Conservation (phyloP, 148 eudicot genomes). For the Arctostaphylos glauca region DNA sequence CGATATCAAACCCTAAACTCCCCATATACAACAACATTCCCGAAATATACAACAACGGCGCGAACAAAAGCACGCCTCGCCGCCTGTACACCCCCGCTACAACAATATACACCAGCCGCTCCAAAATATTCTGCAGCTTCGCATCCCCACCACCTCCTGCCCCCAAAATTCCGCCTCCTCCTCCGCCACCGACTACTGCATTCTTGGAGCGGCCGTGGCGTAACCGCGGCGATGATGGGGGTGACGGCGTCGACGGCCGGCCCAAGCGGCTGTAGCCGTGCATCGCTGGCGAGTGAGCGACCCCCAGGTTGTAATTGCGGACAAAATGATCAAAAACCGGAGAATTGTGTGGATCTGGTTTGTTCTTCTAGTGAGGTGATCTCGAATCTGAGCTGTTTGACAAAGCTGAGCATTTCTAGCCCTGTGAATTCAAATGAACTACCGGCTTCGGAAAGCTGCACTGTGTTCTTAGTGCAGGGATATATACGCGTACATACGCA, state of each 20-base stretch:
- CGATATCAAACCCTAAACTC: slow-evolving; percentile 54
- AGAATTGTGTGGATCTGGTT: slow-evolving; percentile 3
- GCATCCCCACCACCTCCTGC: slow-evolving; percentile 32
- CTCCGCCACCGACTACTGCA: slow-evolving; percentile 19
- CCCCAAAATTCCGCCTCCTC: slow-evolving; percentile 9
- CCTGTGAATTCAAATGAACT: not conserved
- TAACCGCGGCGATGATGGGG: not conserved
- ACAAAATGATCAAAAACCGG: not conserved
- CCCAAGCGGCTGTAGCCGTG: slow-evolving; percentile 66
- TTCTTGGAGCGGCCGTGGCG: slow-evolving; percentile 39
- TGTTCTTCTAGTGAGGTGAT: not conserved
- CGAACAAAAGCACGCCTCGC: slow-evolving; percentile 72
- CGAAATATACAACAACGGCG: slow-evolving; percentile 75
- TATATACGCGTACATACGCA: no score
- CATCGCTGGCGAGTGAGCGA: slow-evolving; percentile 25
- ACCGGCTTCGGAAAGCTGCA: no score
- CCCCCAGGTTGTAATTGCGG: not conserved
- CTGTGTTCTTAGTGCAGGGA: no score
- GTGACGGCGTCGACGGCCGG: slow-evolving; percentile 18
- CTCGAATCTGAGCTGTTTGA: not conserved
- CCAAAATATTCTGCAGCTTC: slow-evolving; percentile 56
- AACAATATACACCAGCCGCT: slow-evolving; percentile 56
- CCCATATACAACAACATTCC: slow-evolving; percentile 94
- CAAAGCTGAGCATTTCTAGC: no score
- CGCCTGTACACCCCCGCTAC: slow-evolving; percentile 67